These are phyloP conservation scores for Ophiocordyceps camponoti-rufipedis DNA, from an alignment of 2,329 filamentous ascomycete genomes.

Conservation along the genomic window DNA sequence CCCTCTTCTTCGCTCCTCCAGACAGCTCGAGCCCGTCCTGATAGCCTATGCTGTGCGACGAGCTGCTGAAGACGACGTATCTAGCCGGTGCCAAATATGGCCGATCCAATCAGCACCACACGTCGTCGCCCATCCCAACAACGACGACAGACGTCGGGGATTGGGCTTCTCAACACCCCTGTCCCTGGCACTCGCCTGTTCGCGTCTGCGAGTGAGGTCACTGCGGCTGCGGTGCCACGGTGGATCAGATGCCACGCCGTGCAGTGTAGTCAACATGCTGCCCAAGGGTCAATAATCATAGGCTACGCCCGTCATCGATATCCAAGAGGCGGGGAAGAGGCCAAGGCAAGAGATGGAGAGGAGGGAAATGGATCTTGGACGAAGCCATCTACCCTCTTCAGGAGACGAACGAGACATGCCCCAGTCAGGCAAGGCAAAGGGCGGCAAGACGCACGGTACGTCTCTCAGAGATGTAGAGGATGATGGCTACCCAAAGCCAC, in stretches of 20 bases:
- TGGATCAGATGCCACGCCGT: conserved; percentile 43
- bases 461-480: conserved; percentile 76
- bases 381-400: background rate
- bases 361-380: background rate
- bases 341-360: background rate
- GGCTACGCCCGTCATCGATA: conserved; percentile 54
- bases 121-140: conserved; percentile 67
- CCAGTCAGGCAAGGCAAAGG: background rate
- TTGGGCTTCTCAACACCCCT: conserved; percentile 59
- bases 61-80: conserved; percentile 24
- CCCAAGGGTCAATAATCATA: conserved; percentile 64
- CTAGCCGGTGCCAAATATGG: conserved; percentile 54
- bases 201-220: conserved; percentile 35
- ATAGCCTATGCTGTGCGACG: conserved; percentile 1
- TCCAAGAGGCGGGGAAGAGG: conserved; percentile 46
- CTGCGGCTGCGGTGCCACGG: conserved; percentile 45
- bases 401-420: background rate
- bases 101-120: conserved; percentile 53
- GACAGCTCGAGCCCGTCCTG: conserved; percentile 1
- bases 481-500: conserved; percentile 42
- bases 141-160: conserved; percentile 75
- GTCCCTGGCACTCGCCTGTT: conserved; percentile 27
- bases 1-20: background rate
- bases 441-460: conserved; percentile 41
- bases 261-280: conserved; percentile 48